phyloP scores from a whole-genome alignment of 257 asterid species.

The Ehretia macrophylla region DNA sequence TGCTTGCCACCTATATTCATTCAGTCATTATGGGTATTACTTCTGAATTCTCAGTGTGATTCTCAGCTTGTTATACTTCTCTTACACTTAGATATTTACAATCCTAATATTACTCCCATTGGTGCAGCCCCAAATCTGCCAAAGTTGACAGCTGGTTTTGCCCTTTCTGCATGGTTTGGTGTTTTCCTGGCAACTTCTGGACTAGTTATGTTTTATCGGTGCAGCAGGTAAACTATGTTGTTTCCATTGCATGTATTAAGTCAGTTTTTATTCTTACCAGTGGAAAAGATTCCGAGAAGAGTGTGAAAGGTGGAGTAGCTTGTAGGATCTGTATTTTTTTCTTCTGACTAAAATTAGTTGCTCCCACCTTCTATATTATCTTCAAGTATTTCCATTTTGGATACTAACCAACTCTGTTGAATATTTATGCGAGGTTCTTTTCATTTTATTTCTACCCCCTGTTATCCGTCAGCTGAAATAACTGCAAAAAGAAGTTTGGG shows the following conservation, averaged over 20 bases:
- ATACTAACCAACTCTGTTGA: too few relatives aligned
- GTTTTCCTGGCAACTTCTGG: conserved; percentile 75
- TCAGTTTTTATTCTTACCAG: neutral
- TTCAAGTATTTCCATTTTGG: too few relatives aligned
- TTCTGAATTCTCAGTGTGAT: conserved; percentile 16
- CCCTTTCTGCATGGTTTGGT: conserved; percentile 92
- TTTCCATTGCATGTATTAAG: neutral
- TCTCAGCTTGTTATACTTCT: neutral
- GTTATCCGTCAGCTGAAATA: too few relatives aligned
- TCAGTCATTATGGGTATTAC: conserved; percentile 72
- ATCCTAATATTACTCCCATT: conserved; percentile 13
- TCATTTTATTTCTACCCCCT: too few relatives aligned
- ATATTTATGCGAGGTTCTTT: too few relatives aligned
- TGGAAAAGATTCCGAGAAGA: too few relatives aligned
- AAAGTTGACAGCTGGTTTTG: conserved; percentile 76
- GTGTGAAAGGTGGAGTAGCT: too few relatives aligned
- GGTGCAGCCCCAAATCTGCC: conserved; percentile 81
- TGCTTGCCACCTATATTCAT: conserved; percentile 60
- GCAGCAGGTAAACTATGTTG: conserved; percentile 69
- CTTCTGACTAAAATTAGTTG: too few relatives aligned
- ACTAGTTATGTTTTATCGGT: conserved; percentile 68
- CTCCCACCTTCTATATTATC: too few relatives aligned
- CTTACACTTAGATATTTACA: neutral
- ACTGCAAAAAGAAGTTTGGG: too few relatives aligned
- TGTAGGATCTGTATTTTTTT: too few relatives aligned